Evolutionary conservation across 164 flowering plant species (phyloP).

Genomic region (Berberis thunbergii): DNA sequence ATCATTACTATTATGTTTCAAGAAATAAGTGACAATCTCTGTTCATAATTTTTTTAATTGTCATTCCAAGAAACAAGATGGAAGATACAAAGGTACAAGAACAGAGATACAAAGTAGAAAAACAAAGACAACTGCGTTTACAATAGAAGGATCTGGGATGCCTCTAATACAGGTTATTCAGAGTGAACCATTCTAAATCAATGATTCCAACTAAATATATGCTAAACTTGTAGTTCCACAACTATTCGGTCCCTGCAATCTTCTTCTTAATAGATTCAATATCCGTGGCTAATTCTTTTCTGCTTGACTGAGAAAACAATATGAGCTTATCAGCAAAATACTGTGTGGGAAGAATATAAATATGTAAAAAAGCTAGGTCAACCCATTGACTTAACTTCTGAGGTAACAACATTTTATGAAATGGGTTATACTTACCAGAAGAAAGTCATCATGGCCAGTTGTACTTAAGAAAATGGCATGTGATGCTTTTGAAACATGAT

Average conservation of each 20-base stretch:
- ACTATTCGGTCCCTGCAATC: conserved; percentile 74
- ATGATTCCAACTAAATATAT: conserved; percentile 2
- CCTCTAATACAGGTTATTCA: conserved; percentile 25
- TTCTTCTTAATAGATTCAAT: conserved; percentile 89
- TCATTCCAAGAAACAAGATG: no score
- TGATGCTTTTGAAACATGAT: no score
- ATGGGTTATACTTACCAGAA: no score
- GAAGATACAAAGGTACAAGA: no score
- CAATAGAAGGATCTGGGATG: conserved; percentile 20
- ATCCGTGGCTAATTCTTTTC: conserved; percentile 84
- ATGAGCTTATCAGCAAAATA: not conserved
- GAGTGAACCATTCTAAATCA: conserved; percentile 13
- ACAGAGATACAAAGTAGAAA: conserved; percentile 7
- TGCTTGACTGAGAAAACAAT: conserved; percentile 53
- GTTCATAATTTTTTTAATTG: no score
- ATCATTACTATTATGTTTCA: no score
- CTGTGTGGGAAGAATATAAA: not conserved
- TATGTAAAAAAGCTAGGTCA: not conserved
- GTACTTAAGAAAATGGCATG: no score
- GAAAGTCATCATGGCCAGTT: no score
- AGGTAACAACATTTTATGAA: no score
- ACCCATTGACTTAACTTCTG: not conserved
- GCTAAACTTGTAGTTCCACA: not conserved
- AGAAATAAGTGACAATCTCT: no score
- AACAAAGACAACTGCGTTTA: conserved; percentile 16